Conservation (phyloP, 768 basidiomycete genomes). For the Phaffia tasmanica region DNA sequence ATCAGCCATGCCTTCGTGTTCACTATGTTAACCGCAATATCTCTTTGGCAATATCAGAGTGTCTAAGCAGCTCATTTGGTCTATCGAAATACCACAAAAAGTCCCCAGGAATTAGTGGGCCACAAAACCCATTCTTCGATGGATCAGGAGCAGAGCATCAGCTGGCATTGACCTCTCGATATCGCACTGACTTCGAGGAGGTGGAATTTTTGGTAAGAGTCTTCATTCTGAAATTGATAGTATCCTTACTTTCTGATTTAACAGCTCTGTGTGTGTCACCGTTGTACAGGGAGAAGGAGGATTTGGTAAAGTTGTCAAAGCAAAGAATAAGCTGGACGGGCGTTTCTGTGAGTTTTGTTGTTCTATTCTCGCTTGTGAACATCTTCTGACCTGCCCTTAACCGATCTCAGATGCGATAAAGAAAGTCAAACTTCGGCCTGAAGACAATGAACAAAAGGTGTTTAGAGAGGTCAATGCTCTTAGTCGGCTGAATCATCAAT, state of each 20-base stretch:
- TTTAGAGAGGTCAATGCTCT: constrained; percentile 82
- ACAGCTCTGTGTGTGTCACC: neutral
- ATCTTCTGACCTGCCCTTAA: neutral
- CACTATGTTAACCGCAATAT: neutral
- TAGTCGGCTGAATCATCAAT: constrained; percentile 74
- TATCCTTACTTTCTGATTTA: neutral
- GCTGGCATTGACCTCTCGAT: constrained; percentile 52
- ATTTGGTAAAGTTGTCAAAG: constrained; percentile 91
- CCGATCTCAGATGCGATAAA: constrained; percentile 49
- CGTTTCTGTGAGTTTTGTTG: constrained; percentile 57
- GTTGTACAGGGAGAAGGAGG: constrained; percentile 62
- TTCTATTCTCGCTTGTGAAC: neutral
- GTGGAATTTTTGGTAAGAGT: constrained; percentile 60
- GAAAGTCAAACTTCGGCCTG: constrained; percentile 68
- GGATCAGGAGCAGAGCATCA: constrained; percentile 3
- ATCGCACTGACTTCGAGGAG: constrained; percentile 91
- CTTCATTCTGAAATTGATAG: neutral
- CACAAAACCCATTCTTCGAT: constrained; percentile 17
- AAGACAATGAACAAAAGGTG: constrained; percentile 73
- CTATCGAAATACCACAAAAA: neutral
- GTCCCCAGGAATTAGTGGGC: neutral
- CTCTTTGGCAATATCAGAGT: neutral
- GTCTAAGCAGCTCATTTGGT: neutral
- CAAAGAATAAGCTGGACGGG: constrained; percentile 73
- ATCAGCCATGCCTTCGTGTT: neutral